Base-by-base conservation (phyloP, 2,329 filamentous ascomycete genomes). In the Penicillium sp. region DNA sequence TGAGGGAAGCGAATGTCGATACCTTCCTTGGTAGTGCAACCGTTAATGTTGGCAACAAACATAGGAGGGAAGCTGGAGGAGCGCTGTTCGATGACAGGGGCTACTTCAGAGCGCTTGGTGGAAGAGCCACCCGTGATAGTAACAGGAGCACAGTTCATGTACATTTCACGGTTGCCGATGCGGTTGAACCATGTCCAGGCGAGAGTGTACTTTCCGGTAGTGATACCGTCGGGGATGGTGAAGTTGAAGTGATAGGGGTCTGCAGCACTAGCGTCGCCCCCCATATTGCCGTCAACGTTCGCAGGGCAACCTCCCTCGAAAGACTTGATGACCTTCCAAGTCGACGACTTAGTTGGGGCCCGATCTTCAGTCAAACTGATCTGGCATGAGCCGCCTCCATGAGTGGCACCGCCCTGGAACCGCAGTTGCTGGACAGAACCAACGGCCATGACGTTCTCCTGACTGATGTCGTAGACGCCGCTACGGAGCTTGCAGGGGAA, bases 151-250 rank as follows among this genome's bases (percentile, higher is more conserved):
- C 94, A 99, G 83, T 96, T 96, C 92, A 96, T 96, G 83, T 98
- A 97, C 83, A 96, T 92, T 73, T 98, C 95, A 1, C 93, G 88
- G 79, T 96, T 96, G 2, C 95, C 95, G 10, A 96, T 71, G 60
- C 89, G 89, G 77, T 98, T 98, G 77, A 96, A 87, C 95, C 95
- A 98, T 0, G 92, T 92, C 92, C 93, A 98, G 0, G 91, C 91
- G 5, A 98, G 81, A 0, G 88, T 90, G 27, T 90, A 93, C 41
- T 92, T 84, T 4, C 94, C 95, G 1, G 87, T 79, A 9, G 88
- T 85, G 49, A 97, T 83, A 22, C 87, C 85, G 0, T 82, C 73
- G 0, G 93, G 94, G 6, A 97, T 86, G 0, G 78, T 84, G 78
- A 88, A 96, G 33, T 85, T 78, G 75, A 90, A 95, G 0, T 77